A percentile compares a stretch with the other conserved stretches of the same genome.
Conservation (phyloP, 306 rosid species). For the Vigna hirtella region DNA sequence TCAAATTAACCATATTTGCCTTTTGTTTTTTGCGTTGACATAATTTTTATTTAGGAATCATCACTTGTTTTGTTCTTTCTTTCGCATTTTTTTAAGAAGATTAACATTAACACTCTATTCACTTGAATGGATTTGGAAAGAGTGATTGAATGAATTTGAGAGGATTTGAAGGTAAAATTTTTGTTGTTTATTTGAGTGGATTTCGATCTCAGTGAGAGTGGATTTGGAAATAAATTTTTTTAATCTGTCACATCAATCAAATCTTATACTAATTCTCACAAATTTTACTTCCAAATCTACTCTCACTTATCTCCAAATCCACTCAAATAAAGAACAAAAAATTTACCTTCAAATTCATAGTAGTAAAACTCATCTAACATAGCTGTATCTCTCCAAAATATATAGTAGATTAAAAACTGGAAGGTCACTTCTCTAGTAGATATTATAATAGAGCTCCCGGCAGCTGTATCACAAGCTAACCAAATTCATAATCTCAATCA, state of each 20-base stretch:
- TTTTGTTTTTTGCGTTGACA: neutral
- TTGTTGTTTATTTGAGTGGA: no score
- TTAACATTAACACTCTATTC: neutral
- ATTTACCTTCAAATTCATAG: neutral
- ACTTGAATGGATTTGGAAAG: no score
- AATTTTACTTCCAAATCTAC: no score
- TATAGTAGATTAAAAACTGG: neutral
- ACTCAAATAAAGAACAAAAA: no score
- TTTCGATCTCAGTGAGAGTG: no score
- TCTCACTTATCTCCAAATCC: no score
- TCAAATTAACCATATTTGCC: neutral
- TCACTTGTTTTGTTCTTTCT: neutral
- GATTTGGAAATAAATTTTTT: no score
- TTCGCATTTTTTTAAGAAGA: neutral
- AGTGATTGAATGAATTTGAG: no score
- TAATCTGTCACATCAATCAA: no score
- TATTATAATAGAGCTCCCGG: conserved; percentile 13
- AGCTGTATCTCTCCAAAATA: neutral
- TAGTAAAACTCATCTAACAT: neutral
- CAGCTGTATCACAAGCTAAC: neutral
- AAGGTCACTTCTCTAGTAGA: conserved; percentile 38
- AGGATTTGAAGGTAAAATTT: no score
- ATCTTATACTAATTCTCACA: no score
- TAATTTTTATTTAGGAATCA: neutral
- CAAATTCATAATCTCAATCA: conserved; percentile 34